Percentiles rank a stretch among this genome's conserved stretches.
These are phyloP conservation scores for Athelia psychrophila DNA, from an alignment of 1,284 basidiomycete species.

Conservation along the genomic window DNA sequence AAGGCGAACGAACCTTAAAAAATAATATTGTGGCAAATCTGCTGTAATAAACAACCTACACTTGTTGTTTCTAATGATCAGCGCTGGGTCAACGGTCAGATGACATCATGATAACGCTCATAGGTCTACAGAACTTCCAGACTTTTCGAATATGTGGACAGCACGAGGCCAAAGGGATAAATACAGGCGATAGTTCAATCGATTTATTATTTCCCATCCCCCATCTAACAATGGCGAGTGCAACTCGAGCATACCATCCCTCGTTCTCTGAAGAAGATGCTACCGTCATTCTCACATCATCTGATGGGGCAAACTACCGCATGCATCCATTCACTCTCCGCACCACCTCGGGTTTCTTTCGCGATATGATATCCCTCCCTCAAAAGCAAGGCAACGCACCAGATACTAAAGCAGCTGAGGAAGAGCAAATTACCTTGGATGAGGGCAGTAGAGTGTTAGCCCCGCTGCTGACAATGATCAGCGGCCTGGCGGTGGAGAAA, in stretches of 20 bases:
- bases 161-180: too few species aligned
- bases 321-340: slow-evolving; percentile 37
- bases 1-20: too few species aligned
- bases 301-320: slow-evolving; percentile 36
- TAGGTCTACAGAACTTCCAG: too few species aligned
- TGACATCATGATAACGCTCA: too few species aligned
- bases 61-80: too few species aligned
- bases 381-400: slow-evolving; percentile 19
- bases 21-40: too few species aligned
- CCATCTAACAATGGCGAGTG: too few species aligned
- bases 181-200: too few species aligned
- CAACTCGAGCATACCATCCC: slow-evolving; percentile 20
- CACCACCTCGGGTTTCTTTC: slow-evolving; percentile 38
- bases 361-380: slow-evolving; percentile 42
- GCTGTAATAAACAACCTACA: too few species aligned
- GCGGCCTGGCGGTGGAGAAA: neutral
- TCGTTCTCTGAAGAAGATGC: slow-evolving; percentile 31
- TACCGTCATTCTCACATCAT: slow-evolving; percentile 36
- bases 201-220: too few species aligned
- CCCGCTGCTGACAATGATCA: neutral
- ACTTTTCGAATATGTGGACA: too few species aligned
- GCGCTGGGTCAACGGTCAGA: too few species aligned
- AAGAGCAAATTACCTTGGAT: neutral
- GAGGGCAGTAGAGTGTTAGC: neutral
- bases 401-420: neutral